Percentiles rank a stretch among this genome's conserved stretches.
Conservation (phyloP, 2,329 filamentous ascomycete genomes). For the Beauveria varroae region DNA sequence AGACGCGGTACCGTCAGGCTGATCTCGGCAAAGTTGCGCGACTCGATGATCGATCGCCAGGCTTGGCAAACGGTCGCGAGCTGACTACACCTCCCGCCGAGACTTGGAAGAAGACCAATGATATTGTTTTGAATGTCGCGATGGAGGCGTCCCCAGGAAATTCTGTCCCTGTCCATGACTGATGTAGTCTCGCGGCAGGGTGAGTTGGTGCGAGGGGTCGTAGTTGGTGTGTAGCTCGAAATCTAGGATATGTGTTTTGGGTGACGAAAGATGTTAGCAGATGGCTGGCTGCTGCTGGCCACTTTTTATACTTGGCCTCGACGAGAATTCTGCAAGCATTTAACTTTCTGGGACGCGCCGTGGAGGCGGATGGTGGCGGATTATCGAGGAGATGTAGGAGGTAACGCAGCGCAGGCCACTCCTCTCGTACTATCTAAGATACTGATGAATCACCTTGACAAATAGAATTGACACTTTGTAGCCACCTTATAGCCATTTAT, state of each 20-base stretch:
- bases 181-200: background rate
- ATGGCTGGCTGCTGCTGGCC: background rate
- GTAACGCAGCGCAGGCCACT: too few species aligned
- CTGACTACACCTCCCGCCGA: background rate
- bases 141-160: background rate
- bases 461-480: too few species aligned
- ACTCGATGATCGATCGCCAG: slow-evolving; percentile 20
- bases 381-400: too few species aligned
- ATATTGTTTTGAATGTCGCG: background rate
- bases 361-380: too few species aligned
- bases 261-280: background rate
- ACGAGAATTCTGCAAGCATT: background rate
- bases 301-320: background rate
- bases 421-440: too few species aligned
- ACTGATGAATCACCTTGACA: too few species aligned
- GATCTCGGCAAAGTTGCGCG: slow-evolving; percentile 21
- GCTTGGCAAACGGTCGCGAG: slow-evolving; percentile 12
- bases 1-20: slow-evolving; percentile 14
- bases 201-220: background rate
- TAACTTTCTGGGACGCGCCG: too few species aligned
- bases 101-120: background rate
- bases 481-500: too few species aligned
- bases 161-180: background rate
- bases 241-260: background rate
- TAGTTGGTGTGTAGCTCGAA: background rate